phyloP scores from a whole-genome alignment of 192 early-diverging fungal genomes.

The Coemansia sp. region DNA sequence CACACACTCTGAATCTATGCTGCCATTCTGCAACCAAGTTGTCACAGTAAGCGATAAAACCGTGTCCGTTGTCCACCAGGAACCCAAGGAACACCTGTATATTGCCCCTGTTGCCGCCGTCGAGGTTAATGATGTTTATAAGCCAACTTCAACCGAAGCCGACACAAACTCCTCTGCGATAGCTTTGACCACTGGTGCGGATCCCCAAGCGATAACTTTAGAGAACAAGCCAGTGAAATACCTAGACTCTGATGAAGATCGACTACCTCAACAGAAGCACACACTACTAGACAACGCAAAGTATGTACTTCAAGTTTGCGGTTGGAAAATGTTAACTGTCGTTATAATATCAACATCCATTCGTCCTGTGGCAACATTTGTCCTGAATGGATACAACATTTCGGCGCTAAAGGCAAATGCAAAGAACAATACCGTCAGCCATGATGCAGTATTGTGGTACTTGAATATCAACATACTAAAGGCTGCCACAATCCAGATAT shows the following conservation, averaged over 20 bases:
- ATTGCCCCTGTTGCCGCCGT: not conserved
- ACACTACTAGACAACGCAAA: not conserved
- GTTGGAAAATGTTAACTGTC: not conserved
- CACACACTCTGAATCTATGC: slow-evolving; percentile 4
- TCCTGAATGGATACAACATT: slow-evolving; percentile 32
- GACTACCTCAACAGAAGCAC: not conserved
- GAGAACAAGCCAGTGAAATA: too few relatives aligned
- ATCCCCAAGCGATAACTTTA: too few relatives aligned
- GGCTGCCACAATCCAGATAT: not conserved
- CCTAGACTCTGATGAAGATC: not conserved
- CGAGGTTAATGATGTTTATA: not conserved
- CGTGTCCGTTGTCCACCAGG: not conserved
- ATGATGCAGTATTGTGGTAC: slow-evolving; percentile 12
- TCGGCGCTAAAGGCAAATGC: not conserved
- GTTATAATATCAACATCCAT: not conserved
- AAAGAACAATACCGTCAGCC: not conserved
- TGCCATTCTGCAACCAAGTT: slow-evolving; percentile 14
- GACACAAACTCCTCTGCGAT: too few relatives aligned
- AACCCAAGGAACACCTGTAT: not conserved
- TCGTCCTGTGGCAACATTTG: slow-evolving; percentile 16
- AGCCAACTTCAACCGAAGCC: not conserved
- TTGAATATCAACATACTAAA: not conserved
- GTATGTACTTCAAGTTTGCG: not conserved
- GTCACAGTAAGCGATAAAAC: not conserved
- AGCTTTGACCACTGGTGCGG: too few relatives aligned